These are phyloP conservation scores for Oryza punctata DNA, from an alignment of 176 grass and related monocot genomes.

Conservation along the genomic window DNA sequence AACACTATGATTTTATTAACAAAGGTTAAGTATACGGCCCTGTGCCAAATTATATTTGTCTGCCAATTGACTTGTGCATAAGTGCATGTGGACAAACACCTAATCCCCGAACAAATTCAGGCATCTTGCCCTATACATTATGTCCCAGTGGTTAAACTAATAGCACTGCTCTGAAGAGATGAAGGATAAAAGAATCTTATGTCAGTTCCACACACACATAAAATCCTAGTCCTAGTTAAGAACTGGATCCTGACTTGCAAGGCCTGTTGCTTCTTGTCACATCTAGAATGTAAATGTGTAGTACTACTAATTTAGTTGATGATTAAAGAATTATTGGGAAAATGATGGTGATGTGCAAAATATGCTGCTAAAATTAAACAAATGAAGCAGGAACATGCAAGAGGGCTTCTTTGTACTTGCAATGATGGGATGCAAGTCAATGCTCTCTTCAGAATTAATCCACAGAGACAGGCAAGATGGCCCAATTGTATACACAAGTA, in stretches of 20 bases:
- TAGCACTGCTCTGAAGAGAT: constrained; percentile 23
- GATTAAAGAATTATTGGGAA: constrained; percentile 29
- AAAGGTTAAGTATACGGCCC: neutral
- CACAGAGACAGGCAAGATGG: constrained; percentile 29
- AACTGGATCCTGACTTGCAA: constrained; percentile 18
- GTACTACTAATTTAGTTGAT: neutral
- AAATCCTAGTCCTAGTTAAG: constrained; percentile 3
- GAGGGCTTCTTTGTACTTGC: constrained; percentile 36
- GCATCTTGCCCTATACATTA: constrained; percentile 48
- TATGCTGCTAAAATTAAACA: constrained; percentile 24
- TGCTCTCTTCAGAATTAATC: constrained; percentile 44
- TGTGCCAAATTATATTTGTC: constrained; percentile 18
- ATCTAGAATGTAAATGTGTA: constrained; percentile 17
- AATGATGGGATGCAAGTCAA: constrained; percentile 64
- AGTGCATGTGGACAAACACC: constrained; percentile 60
- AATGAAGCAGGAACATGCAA: constrained; percentile 47
- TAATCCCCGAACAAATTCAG: constrained; percentile 47
- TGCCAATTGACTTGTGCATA: constrained; percentile 51
- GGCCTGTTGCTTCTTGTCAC: constrained; percentile 29
- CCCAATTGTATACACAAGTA: constrained; percentile 43
- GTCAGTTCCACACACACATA: constrained; percentile 15
- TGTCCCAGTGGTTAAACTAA: constrained; percentile 33
- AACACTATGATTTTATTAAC: neutral
- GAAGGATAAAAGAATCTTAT: constrained; percentile 49
- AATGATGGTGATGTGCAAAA: constrained; percentile 40